A percentile compares a stretch with the other conserved stretches of the same genome.
These are phyloP conservation scores for Sporothrix euskadiensis DNA, from an alignment of 2,329 filamentous ascomycete species.

Conservation along the genomic window DNA sequence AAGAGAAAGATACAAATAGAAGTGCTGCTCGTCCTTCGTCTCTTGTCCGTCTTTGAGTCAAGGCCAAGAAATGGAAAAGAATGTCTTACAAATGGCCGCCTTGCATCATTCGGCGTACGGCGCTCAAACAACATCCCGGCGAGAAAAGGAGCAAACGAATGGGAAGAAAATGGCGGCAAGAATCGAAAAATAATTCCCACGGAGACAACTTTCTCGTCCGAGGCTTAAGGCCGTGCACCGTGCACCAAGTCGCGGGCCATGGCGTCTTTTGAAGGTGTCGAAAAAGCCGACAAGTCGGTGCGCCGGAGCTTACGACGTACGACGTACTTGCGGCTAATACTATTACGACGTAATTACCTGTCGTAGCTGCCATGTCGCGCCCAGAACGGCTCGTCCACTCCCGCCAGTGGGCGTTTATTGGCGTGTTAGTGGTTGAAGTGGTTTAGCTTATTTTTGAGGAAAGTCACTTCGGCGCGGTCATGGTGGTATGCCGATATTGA, in stretches of 20 bases:
- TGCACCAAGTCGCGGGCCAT: not conserved
- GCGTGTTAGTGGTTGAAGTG: not conserved
- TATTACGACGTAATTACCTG: no score
- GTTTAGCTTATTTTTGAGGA: not conserved
- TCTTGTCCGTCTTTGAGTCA: not conserved
- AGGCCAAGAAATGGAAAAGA: not conserved
- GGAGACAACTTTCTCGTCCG: not conserved
- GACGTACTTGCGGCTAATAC: not conserved
- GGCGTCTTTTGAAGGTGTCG: not conserved
- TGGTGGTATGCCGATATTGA: not conserved
- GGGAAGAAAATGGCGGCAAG: not conserved
- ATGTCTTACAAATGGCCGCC: not conserved
- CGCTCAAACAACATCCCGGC: not conserved
- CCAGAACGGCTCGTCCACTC: not conserved
- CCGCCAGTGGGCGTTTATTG: not conserved
- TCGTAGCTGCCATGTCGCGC: not conserved
- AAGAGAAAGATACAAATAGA: not conserved
- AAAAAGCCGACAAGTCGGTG: not conserved
- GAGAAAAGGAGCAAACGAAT: not conserved
- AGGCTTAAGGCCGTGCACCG: not conserved
- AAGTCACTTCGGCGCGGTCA: not conserved
- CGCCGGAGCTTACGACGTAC: not conserved
- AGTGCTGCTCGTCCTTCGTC: not conserved
- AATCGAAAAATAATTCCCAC: not conserved
- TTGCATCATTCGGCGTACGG: slow-evolving; percentile 1